Base-by-base conservation (phyloP, 768 basidiomycete species). In the Udeniomyces megalosporus region DNA sequence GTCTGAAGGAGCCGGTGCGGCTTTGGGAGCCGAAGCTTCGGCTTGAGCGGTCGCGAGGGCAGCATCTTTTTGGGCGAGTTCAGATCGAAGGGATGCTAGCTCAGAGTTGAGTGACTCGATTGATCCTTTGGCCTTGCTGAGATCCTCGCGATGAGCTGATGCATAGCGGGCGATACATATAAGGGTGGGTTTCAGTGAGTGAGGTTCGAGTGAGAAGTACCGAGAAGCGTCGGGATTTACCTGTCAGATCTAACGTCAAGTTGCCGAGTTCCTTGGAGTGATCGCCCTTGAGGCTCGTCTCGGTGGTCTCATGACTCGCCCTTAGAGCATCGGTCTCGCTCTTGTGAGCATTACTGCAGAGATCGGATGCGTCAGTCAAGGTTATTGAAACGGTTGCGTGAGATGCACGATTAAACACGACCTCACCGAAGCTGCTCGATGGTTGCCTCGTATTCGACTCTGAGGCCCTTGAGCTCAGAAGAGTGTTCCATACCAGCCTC, bases 401-500 rank as follows among this genome's bases (percentile, higher is more conserved):
- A 42, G 38, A 42, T 42, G 10, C 29, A 26, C 4, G 17, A 7
- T 4, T 12, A 28, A 31, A 29, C 7, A 46, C 7, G 32, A 12
- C 32, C 61, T 22, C 15, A 56, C 62, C 50, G 56, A 22, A 63
- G 50, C 44, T 63, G 62, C 38, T 55, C 60, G 45, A 61, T 53
- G 11, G 60, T 61, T 11, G 8, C 14, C 46, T 61, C 60, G 60
- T 61, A 61, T 45, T 61, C 52, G 31, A 53, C 34, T 32, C 60
- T 44, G 22, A 61, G 52, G 0, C 38, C 24, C 15, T 28, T 4
- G 14, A 61, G 53, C 17, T 57, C 62, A 20, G 22, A 42, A 12
- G 56, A 51, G 42, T 63, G 56, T 42, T 63, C 62, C 3, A 50
- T 44, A 8, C 49, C 48, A 20, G 49, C 56, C 49, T 63, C 62